Evolutionary conservation across 805 yeast genomes (phyloP), one percentile per base, ranked within the genome.

Genomic region (Sugiyamaella marilandica): DNA sequence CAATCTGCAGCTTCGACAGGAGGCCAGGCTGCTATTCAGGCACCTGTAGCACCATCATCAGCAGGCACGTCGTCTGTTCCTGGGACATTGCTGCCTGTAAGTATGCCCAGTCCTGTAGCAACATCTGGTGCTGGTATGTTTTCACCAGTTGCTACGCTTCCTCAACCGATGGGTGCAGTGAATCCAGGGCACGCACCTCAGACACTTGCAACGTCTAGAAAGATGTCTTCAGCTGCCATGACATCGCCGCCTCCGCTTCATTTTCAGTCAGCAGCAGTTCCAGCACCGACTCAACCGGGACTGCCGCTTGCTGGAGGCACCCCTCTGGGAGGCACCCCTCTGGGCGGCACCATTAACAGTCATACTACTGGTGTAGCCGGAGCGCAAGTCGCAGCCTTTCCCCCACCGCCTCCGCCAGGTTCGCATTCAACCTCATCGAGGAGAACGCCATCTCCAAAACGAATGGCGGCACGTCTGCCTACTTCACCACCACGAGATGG

Each of bases 381-480:
- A 24, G 29, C 29, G 7, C 29, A 24, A 24, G 29, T 24, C 29
- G 29, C 29, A 24, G 16, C 50, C 5, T 45, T 35, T 9, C 43
- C 43, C 2, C 43, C 43, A 9, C 41, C 29, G 5, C 50, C 31
- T 9, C 31, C 49, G 2, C 51, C 51, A 41, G 47, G 26, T 10
- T 36, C 21, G 31, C 35, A 41, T 31, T 5, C 21, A 10, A 16
- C 21, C 4, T 4, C 43, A 16, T 16, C 37, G 4, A 44, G 58
- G n/a, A 45, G 62, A 10, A 52, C 59, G 1, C 62, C 62, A n/a
- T 49, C 55, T 10, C 62, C 62, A 8, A 57, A 57, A 44, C 50
- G 62, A 14, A 55, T 55, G 56, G 47, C 51, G 16, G 47, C 53
- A 31, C 26, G 39, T 13, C n/a, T 32, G 19, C 51, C 51, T 21